Percentiles rank a stretch among this genome's conserved stretches.
Evolutionary conservation across 2,329 filamentous ascomycete species (phyloP).

Genomic region (Pseudogymnoascus sp.): DNA sequence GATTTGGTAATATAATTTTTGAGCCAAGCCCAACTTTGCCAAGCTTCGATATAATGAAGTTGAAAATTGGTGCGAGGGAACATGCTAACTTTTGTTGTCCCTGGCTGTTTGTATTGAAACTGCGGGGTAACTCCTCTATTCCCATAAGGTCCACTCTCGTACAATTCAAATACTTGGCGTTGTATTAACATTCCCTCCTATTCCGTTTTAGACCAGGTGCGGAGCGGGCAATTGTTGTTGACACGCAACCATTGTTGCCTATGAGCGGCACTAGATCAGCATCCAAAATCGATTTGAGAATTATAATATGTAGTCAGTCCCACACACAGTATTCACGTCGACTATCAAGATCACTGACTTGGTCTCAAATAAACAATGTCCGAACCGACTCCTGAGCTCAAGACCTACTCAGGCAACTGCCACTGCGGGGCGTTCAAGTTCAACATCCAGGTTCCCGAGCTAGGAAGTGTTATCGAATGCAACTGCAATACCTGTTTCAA

Average conservation of each 20-base stretch:
- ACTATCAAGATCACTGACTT: not conserved
- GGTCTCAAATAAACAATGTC: not conserved
- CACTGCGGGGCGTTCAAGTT: constrained; percentile 50
- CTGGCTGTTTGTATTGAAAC: no score
- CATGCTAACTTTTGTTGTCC: no score
- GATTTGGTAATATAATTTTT: no score
- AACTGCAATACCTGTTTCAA: constrained; percentile 60
- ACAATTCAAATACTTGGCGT: not conserved
- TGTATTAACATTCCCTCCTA: not conserved
- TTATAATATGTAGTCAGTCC: not conserved
- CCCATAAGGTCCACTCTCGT: no score
- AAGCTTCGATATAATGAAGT: no score
- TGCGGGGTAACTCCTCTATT: no score
- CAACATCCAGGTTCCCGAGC: constrained; percentile 46
- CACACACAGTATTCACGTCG: not conserved
- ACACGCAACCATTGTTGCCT: not conserved
- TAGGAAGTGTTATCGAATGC: constrained; percentile 50
- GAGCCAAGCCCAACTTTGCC: no score
- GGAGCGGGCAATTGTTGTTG: not conserved
- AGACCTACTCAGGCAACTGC: constrained; percentile 46
- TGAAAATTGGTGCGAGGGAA: no score
- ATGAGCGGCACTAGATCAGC: not conserved
- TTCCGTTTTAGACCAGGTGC: not conserved
- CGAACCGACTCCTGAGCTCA: not conserved
- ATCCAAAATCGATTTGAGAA: not conserved